A percentile compares a stretch with the other conserved stretches of the same genome.
Evolutionary conservation across 1,284 basidiomycete genomes (phyloP).

Genomic region (Trametes polyzona): DNA sequence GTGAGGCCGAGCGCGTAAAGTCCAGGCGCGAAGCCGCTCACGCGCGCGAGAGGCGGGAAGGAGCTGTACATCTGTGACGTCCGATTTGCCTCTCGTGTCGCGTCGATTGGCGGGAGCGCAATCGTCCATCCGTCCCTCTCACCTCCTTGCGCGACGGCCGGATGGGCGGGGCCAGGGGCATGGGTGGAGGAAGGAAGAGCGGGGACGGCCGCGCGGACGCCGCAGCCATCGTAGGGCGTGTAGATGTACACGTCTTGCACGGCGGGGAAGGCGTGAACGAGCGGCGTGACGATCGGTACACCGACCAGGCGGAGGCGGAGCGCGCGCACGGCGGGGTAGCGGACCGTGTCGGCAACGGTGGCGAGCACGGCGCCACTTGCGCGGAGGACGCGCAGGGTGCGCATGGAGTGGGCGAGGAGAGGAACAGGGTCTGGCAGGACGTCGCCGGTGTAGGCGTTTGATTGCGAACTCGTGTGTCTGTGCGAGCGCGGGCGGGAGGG

Average conservation of each 20-base stretch:
- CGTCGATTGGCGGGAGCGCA: slow-evolving; percentile 14
- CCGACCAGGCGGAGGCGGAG: slow-evolving; percentile 19
- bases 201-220: not conserved
- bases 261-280: slow-evolving; percentile 23
- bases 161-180: too few relatives aligned
- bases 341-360: slow-evolving; percentile 19
- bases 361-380: slow-evolving; percentile 16
- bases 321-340: slow-evolving; percentile 17
- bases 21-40: slow-evolving; percentile 20
- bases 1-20: slow-evolving; percentile 21
- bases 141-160: too few relatives aligned
- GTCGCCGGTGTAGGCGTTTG: too few relatives aligned
- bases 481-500: not conserved
- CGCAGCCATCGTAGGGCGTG: slow-evolving; percentile 23
- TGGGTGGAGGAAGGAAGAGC: not conserved
- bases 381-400: slow-evolving; percentile 9
- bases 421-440: slow-evolving; percentile 17
- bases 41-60: slow-evolving; percentile 15
- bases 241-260: slow-evolving; percentile 19
- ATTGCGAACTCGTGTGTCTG: not conserved
- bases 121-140: not conserved
- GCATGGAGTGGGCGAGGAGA: slow-evolving; percentile 17
- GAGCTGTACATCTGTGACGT: slow-evolving; percentile 20
- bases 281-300: slow-evolving; percentile 20
- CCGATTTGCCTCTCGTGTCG: slow-evolving; percentile 18